phyloP scores from a whole-genome alignment of 1,284 basidiomycete species.

The Athelia psychrophila region DNA sequence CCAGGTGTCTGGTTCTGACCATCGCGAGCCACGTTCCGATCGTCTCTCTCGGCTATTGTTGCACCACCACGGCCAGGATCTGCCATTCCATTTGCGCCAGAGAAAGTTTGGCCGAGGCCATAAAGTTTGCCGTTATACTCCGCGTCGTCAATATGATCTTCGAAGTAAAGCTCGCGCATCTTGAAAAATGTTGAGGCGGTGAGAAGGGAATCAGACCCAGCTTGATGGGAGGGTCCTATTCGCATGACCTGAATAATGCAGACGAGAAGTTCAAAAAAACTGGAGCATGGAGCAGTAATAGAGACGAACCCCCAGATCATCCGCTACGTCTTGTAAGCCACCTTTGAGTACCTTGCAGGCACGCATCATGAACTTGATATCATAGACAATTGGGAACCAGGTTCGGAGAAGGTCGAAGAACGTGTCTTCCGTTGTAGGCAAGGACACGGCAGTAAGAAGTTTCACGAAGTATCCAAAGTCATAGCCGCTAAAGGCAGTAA shows the following conservation, averaged over 20 bases:
- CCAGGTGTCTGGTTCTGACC: slow-evolving; percentile 53
- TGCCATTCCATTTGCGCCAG: slow-evolving; percentile 57
- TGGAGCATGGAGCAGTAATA: slow-evolving; percentile 11
- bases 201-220: slow-evolving; percentile 92
- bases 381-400: slow-evolving; percentile 98
- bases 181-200: slow-evolving; percentile 96
- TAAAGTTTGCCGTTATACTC: slow-evolving; percentile 78
- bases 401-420: slow-evolving; percentile 89
- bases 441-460: slow-evolving; percentile 83
- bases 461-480: slow-evolving; percentile 99
- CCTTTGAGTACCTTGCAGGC: slow-evolving; percentile 88
- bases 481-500: slow-evolving; percentile 71
- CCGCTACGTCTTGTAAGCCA: slow-evolving; percentile 94
- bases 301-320: slow-evolving; percentile 76
- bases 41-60: slow-evolving; percentile 76
- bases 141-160: slow-evolving; percentile 77
- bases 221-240: slow-evolving; percentile 93
- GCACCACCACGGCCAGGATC: slow-evolving; percentile 66
- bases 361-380: slow-evolving; percentile 97
- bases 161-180: slow-evolving; percentile 90
- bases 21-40: slow-evolving; percentile 54
- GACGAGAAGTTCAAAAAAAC: slow-evolving; percentile 1
- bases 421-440: slow-evolving; percentile 86
- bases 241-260: slow-evolving; percentile 78
- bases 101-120: slow-evolving; percentile 75